Evolutionary conservation across 768 basidiomycete genomes (phyloP).

Genomic region (Russula dissimulans): DNA sequence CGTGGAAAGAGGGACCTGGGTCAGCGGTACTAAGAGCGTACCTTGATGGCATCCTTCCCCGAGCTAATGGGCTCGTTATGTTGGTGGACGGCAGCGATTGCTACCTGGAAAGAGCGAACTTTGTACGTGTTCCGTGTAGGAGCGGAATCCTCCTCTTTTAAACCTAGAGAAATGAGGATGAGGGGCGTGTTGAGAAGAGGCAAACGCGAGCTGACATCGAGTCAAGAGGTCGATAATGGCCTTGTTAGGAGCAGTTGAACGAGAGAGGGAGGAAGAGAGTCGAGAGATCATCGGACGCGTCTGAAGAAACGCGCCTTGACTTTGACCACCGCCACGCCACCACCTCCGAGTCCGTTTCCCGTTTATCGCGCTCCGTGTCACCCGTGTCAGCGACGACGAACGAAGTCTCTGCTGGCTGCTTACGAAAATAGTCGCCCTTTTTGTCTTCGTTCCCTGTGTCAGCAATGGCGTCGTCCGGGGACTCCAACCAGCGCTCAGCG

Average conservation of each 20-base stretch:
- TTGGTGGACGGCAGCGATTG: slow-evolving; percentile 10
- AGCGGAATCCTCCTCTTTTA: slow-evolving; percentile 16
- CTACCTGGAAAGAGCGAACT: slow-evolving; percentile 17
- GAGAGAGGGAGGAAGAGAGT: background rate
- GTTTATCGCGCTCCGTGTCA: too few relatives aligned
- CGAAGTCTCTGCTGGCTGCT: background rate
- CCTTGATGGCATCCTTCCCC: slow-evolving; percentile 17
- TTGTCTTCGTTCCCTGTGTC: slow-evolving; percentile 10
- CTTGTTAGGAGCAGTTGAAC: slow-evolving; percentile 25
- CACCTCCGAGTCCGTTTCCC: background rate
- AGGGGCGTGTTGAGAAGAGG: background rate
- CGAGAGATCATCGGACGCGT: slow-evolving; percentile 12
- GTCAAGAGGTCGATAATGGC: slow-evolving; percentile 34
- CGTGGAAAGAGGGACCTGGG: background rate
- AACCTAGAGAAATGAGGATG: slow-evolving; percentile 2
- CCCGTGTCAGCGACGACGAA: background rate
- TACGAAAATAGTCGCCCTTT: slow-evolving; percentile 20
- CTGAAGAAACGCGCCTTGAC: background rate
- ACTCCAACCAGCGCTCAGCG: slow-evolving; percentile 12
- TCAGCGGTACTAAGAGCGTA: background rate
- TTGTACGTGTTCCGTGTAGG: slow-evolving; percentile 19
- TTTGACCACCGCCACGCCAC: background rate
- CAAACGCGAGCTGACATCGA: slow-evolving; percentile 29
- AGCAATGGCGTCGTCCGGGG: slow-evolving; percentile 16
- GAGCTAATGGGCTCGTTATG: slow-evolving; percentile 8